A percentile compares a stretch with the other conserved stretches of the same genome.
These are phyloP conservation scores for Rhytidhysteron rufulum DNA, from an alignment of 2,329 filamentous ascomycete genomes.

Conservation along the genomic window DNA sequence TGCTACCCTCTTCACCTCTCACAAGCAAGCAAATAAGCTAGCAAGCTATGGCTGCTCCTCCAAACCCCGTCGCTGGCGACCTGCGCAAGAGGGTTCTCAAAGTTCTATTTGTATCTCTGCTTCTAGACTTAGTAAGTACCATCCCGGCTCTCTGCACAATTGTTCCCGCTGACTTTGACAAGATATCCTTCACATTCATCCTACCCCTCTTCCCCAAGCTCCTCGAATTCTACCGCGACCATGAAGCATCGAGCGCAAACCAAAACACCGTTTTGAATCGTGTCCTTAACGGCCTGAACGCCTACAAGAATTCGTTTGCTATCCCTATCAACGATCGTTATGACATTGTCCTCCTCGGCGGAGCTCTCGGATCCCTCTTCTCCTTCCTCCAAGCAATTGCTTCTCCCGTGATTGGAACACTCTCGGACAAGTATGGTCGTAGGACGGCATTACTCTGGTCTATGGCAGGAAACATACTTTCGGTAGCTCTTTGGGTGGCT, in stretches of 20 bases:
- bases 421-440: slow-evolving; percentile 86
- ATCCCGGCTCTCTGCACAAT: slow-evolving; percentile 1
- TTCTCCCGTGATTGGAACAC: slow-evolving; percentile 81
- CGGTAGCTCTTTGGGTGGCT: slow-evolving; percentile 88
- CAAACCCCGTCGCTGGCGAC: slow-evolving; percentile 38
- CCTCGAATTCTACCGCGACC: slow-evolving; percentile 90
- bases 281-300: slow-evolving; percentile 78
- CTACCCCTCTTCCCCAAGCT: slow-evolving; percentile 93
- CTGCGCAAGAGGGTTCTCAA: slow-evolving; percentile 76
- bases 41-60: too few relatives aligned
- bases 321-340: slow-evolving; percentile 93
- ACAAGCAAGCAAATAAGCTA: too few relatives aligned
- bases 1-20: too few relatives aligned
- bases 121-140: slow-evolving; percentile 83
- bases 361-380: slow-evolving; percentile 90
- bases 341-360: slow-evolving; percentile 92
- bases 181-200: slow-evolving; percentile 99
- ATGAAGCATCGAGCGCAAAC: slow-evolving; percentile 57
- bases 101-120: slow-evolving; percentile 83
- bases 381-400: slow-evolving; percentile 88
- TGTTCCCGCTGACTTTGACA: slow-evolving; percentile 3
- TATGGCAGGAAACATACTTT: slow-evolving; percentile 90
- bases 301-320: slow-evolving; percentile 91
- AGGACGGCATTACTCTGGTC: slow-evolving; percentile 82
- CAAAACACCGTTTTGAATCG: slow-evolving; percentile 68